phyloP scores from a whole-genome alignment of 1,284 basidiomycete species.

The Microbotryum intermedium region DNA sequence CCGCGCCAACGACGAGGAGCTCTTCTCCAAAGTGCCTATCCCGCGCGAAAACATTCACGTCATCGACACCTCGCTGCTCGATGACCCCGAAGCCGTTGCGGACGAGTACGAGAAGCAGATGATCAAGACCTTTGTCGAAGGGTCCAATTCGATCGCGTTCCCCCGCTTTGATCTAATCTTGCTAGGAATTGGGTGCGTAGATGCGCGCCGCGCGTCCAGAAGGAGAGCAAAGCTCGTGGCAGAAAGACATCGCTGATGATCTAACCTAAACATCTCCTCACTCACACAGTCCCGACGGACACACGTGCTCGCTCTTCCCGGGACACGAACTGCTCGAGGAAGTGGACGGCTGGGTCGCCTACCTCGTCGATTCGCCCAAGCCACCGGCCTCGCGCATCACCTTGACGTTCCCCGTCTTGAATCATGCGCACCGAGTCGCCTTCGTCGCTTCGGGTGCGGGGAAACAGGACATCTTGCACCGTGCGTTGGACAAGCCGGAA shows the following conservation, averaged over 20 bases:
- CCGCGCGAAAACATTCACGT: conserved; percentile 71
- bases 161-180: conserved; percentile 91
- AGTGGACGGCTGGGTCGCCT: conserved; percentile 87
- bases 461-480: conserved; percentile 69
- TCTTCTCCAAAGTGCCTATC: conserved; percentile 80
- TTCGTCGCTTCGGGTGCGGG: conserved; percentile 79
- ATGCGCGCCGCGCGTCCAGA: neutral
- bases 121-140: conserved; percentile 71
- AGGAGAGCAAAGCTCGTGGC: neutral
- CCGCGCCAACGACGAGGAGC: conserved; percentile 59
- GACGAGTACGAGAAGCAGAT: conserved; percentile 84
- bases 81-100: conserved; percentile 45
- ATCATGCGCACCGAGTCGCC: conserved; percentile 63
- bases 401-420: conserved; percentile 82
- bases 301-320: conserved; percentile 94
- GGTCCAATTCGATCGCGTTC: conserved; percentile 81
- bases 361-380: conserved; percentile 86
- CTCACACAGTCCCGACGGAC: conserved; percentile 56
- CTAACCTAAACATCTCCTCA: neutral
- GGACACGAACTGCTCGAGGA: conserved; percentile 76
- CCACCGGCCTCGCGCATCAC: conserved; percentile 85
- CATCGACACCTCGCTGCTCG: conserved; percentile 60
- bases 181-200: conserved; percentile 64
- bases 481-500: conserved; percentile 73
- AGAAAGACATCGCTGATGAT: neutral